These are phyloP conservation scores for Geranomyces michiganensis DNA, from an alignment of 192 early-diverging fungal genomes.

Conservation along the genomic window DNA sequence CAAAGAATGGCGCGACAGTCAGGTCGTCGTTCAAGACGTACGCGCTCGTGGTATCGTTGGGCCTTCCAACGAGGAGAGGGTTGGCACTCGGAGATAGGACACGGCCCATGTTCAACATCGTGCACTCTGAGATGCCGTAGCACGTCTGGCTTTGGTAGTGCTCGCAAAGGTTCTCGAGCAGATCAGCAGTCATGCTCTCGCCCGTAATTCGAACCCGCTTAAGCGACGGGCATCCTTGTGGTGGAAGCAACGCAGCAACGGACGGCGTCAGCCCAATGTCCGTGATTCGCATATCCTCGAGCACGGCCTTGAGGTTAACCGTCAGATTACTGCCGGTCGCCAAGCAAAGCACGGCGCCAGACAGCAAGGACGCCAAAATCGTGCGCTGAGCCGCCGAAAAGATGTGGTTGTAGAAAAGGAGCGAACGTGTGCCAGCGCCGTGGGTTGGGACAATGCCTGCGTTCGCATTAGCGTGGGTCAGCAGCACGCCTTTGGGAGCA, in stretches of 20 bases:
- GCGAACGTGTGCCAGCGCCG: neutral
- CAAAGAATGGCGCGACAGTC: conserved; percentile 43
- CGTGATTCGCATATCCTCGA: neutral
- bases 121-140: conserved; percentile 1
- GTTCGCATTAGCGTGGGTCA: conserved; percentile 22
- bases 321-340: conserved; percentile 1
- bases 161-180: neutral
- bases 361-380: neutral
- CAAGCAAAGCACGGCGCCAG: neutral
- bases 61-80: conserved; percentile 15
- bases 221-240: neutral
- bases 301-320: neutral
- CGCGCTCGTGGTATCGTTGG: neutral
- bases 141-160: neutral
- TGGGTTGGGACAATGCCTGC: no score
- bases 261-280: neutral
- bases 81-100: neutral
- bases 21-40: conserved; percentile 24
- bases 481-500: conserved; percentile 39
- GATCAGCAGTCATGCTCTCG: neutral
- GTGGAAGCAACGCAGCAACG: conserved; percentile 3
- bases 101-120: conserved; percentile 7
- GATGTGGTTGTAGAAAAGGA: conserved; percentile 8
- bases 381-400: conserved; percentile 1
- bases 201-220: conserved; percentile 9